Percentiles rank a stretch among this genome's conserved stretches.
Conservation (phyloP, 805 yeast species). For the Wickerhamomyces bovis region DNA sequence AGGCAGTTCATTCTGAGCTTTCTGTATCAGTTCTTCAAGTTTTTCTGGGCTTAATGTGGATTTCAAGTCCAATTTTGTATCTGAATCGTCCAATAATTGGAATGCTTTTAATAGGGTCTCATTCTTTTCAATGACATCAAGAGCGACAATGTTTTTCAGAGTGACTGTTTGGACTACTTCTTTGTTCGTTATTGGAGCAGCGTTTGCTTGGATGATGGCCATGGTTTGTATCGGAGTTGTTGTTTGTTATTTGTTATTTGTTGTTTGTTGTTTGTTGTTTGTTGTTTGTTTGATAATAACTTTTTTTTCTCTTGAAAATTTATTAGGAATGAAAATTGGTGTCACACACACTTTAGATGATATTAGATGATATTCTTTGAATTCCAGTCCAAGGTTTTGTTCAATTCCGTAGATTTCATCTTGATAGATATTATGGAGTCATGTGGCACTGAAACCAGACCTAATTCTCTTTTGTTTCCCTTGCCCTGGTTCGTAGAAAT, state of each 20-base stretch:
- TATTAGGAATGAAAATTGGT: too few relatives aligned
- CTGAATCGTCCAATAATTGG: conserved; percentile 16
- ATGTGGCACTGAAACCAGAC: conserved; percentile 22
- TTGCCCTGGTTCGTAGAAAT: not conserved
- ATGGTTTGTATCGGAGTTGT: conserved; percentile 6
- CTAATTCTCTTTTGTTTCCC: conserved; percentile 9
- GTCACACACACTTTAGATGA: too few relatives aligned
- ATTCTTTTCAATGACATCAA: conserved; percentile 21
- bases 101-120: conserved; percentile 18
- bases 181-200: conserved; percentile 12
- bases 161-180: conserved; percentile 19
- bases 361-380: conserved; percentile 6
- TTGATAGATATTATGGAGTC: conserved; percentile 12
- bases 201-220: conserved; percentile 18
- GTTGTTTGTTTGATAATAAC: not conserved
- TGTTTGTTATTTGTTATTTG: not conserved
- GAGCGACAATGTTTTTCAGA: conserved; percentile 22
- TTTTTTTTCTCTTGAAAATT: not conserved
- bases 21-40: conserved; percentile 5
- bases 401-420: conserved; percentile 13
- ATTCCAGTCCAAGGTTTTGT: conserved; percentile 14
- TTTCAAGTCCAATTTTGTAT: not conserved
- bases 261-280: not conserved
- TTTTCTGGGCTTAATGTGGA: conserved; percentile 6
- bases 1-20: conserved; percentile 6